Evolutionary conservation across 208 protist genomes (phyloP).

Genomic region (Herpetomonas muscarum): DNA sequence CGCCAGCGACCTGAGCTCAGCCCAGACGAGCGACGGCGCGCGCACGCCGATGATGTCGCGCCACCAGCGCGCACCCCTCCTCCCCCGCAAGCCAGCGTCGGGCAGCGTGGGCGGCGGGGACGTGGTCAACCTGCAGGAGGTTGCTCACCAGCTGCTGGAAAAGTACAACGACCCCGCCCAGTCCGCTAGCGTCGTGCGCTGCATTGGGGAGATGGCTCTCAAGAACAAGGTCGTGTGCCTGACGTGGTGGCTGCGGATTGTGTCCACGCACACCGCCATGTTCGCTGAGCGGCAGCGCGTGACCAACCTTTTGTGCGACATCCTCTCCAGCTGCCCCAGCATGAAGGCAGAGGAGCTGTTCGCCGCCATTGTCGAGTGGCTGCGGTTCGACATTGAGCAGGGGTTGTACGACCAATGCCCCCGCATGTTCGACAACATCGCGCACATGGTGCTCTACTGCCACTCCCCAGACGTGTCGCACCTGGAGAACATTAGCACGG

Average conservation of each 20-base stretch:
- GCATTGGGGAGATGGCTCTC: conserved; percentile 49
- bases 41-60: conserved; percentile 4
- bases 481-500: conserved; percentile 38
- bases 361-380: conserved; percentile 65
- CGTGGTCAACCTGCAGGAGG: conserved; percentile 62
- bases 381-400: conserved; percentile 78
- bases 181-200: conserved; percentile 33
- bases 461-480: conserved; percentile 36
- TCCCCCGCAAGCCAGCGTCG: conserved; percentile 12
- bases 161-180: conserved; percentile 53
- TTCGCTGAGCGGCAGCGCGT: conserved; percentile 62
- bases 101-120: conserved; percentile 29
- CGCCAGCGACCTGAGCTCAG: conserved; percentile 1
- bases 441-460: conserved; percentile 65
- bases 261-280: conserved; percentile 44
- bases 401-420: conserved; percentile 69
- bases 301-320: conserved; percentile 39
- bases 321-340: conserved; percentile 39
- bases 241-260: conserved; percentile 80
- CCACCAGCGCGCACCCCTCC: conserved; percentile 9
- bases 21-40: neutral
- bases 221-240: conserved; percentile 72
- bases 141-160: conserved; percentile 65
- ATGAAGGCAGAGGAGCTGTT: conserved; percentile 41
- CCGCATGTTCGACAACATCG: conserved; percentile 80